Percentiles rank a stretch among this genome's conserved stretches.
Conservation (phyloP, 164 flowering plant species). For the Vitis riparia region DNA sequence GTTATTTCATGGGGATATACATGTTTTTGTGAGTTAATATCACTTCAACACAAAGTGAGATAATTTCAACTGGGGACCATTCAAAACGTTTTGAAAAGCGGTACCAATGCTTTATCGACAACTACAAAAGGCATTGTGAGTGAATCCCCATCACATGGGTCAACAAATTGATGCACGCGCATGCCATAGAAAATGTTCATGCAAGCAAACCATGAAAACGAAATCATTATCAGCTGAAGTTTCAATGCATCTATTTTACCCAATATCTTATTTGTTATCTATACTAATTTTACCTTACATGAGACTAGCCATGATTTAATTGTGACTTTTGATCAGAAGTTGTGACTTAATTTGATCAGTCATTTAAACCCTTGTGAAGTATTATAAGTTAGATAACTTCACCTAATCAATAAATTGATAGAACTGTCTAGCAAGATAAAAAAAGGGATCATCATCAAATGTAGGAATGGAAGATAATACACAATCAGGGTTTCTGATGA, state of each 20-base stretch:
- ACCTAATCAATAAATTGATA: too few relatives aligned
- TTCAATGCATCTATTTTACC: not conserved
- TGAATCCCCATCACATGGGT: conserved; percentile 31
- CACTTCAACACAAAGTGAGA: too few relatives aligned
- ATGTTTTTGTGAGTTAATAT: not conserved
- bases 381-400: too few relatives aligned
- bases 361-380: too few relatives aligned
- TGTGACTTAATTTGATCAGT: too few relatives aligned
- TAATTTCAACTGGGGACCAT: conserved; percentile 28
- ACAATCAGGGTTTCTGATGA: conserved; percentile 1
- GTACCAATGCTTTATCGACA: conserved; percentile 34
- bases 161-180: conserved; percentile 15
- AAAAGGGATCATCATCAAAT: not conserved
- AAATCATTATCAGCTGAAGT: not conserved
- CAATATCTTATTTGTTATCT: too few relatives aligned
- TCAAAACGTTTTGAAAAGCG: conserved; percentile 21
- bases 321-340: too few relatives aligned
- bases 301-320: too few relatives aligned
- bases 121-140: conserved; percentile 26
- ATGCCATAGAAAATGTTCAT: conserved; percentile 2
- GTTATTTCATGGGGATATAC: not conserved
- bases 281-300: not conserved
- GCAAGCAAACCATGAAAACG: not conserved
- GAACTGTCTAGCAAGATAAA: too few relatives aligned
- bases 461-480: not conserved